Conservation (phyloP, 371 early-diverging fungal species). For the Parasitella parasitica region DNA sequence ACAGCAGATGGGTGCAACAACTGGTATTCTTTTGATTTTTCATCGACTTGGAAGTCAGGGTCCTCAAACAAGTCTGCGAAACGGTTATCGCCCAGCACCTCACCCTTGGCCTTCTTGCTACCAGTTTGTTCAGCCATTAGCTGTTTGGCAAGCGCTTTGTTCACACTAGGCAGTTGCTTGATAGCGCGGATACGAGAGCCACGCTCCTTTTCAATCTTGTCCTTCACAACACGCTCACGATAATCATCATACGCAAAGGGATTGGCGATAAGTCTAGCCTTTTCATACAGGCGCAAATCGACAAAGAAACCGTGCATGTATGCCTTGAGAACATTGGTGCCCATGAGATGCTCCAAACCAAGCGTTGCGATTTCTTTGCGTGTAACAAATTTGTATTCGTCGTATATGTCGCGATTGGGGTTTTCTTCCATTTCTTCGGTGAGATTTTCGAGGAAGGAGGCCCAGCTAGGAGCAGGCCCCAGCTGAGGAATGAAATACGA, state of each 20-base stretch:
- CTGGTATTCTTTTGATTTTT: constrained; percentile 80
- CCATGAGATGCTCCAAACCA: constrained; percentile 91
- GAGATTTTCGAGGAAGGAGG: constrained; percentile 94
- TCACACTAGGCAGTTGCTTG: constrained; percentile 89
- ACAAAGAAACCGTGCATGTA: constrained; percentile 99
- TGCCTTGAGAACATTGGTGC: constrained; percentile 91
- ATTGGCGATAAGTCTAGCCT: constrained; percentile 93
- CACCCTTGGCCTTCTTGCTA: constrained; percentile 43
- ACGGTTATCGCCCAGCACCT: constrained; percentile 77
- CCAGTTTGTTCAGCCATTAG: constrained; percentile 56
- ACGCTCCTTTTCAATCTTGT: constrained; percentile 84
- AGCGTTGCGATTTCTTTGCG: constrained; percentile 87
- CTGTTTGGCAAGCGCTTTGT: constrained; percentile 79
- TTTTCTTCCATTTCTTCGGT: constrained; percentile 98
- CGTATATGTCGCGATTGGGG: constrained; percentile 83
- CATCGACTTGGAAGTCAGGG: constrained; percentile 93
- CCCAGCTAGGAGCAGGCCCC: constrained; percentile 97
- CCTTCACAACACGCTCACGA: constrained; percentile 70
- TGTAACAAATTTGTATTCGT: constrained; percentile 97
- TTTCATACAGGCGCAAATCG: constrained; percentile 92
- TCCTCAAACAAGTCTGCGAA: constrained; percentile 89
- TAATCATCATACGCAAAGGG: constrained; percentile 97
- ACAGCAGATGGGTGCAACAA: constrained; percentile 75
- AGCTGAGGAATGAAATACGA: constrained; percentile 91
- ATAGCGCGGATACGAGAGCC: constrained; percentile 88